These are phyloP conservation scores for Barnettozyma californica DNA, from an alignment of 805 yeast species.

Conservation along the genomic window DNA sequence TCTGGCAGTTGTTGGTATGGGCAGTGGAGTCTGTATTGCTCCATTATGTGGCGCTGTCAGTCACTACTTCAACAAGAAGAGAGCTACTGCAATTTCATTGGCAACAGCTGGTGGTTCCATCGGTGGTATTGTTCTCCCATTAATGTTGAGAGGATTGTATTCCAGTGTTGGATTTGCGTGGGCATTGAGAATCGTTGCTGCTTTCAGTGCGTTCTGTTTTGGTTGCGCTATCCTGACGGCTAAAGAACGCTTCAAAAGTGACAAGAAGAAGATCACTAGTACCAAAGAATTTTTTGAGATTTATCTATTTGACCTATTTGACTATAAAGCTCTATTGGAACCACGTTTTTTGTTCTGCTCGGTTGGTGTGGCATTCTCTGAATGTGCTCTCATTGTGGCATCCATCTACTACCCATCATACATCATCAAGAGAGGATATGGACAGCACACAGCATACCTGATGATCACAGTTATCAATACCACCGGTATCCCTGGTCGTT, in stretches of 20 bases:
- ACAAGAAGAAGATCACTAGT: constrained; percentile 13
- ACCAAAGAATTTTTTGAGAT: constrained; percentile 12
- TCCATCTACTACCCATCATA: constrained; percentile 50
- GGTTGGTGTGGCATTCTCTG: constrained; percentile 38
- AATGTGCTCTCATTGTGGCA: constrained; percentile 30
- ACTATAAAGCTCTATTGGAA: constrained; percentile 38
- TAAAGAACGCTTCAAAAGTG: constrained; percentile 33
- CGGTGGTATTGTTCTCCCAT: constrained; percentile 53
- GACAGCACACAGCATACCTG: constrained; percentile 38
- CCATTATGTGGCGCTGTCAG: constrained; percentile 58
- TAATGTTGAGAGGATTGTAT: constrained; percentile 46
- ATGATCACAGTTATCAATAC: constrained; percentile 43
- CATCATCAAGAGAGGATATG: constrained; percentile 42
- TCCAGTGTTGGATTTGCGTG: constrained; percentile 49
- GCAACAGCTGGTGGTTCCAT: constrained; percentile 52
- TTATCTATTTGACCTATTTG: constrained; percentile 30
- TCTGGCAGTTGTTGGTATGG: constrained; percentile 54
- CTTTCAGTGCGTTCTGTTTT: constrained; percentile 39
- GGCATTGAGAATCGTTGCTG: constrained; percentile 53
- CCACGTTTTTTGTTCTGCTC: constrained; percentile 37
- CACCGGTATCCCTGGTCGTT: constrained; percentile 41
- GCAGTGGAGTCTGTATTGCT: constrained; percentile 54
- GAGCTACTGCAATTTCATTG: constrained; percentile 52
- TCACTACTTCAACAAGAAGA: constrained; percentile 57
- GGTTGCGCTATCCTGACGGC: constrained; percentile 32